Conservation (phyloP, 2,329 filamentous ascomycete species). For the Curvularia verruculosa region DNA sequence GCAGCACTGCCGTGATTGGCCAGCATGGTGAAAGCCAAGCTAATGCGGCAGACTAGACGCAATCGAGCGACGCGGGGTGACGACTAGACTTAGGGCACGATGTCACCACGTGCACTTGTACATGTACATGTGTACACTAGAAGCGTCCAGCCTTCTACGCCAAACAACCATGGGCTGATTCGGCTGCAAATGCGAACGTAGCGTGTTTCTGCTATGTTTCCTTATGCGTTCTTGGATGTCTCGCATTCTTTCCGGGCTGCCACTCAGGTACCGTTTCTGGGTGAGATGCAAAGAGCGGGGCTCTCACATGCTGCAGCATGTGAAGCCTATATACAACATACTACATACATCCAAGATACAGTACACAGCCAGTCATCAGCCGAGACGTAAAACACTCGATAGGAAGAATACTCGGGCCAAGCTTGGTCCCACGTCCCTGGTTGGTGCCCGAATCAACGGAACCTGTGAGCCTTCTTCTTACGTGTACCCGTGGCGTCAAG, state of each 20-base stretch:
- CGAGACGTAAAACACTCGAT: conserved; percentile 3
- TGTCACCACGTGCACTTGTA: not conserved
- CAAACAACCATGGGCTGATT: not conserved
- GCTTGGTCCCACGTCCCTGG: conserved; percentile 4
- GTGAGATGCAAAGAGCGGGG: not conserved
- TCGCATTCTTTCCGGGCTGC: not conserved
- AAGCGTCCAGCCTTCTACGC: not conserved
- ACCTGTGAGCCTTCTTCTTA: not conserved
- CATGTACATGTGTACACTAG: not conserved
- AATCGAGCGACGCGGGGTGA: not conserved
- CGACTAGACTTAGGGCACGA: not conserved
- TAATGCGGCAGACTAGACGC: not conserved
- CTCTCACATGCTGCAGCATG: not conserved
- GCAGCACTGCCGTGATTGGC: not conserved
- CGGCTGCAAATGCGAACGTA: not conserved
- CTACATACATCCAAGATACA: too few species aligned
- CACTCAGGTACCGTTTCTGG: not conserved
- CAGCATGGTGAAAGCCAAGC: not conserved
- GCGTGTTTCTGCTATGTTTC: not conserved
- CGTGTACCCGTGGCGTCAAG: not conserved
- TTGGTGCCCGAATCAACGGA: not conserved
- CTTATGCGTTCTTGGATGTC: not conserved
- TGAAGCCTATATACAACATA: not conserved
- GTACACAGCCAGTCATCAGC: not conserved
- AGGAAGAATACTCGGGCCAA: not conserved